Evolutionary conservation across 768 basidiomycete species (phyloP).

Genomic region (Naganishia friedmannii): DNA sequence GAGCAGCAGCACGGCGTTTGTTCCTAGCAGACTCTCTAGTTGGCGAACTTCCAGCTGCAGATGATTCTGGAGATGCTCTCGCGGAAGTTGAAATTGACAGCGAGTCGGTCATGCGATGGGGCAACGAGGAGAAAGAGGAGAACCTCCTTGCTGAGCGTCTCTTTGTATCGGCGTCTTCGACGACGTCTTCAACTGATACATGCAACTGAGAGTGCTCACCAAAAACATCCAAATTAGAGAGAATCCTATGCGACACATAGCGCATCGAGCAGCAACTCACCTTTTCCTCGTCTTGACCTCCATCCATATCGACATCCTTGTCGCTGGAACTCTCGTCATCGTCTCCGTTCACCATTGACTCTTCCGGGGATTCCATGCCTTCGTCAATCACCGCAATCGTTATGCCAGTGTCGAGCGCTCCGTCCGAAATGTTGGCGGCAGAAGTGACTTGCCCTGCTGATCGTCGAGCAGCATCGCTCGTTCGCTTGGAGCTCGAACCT

Average conservation of each 20-base stretch:
- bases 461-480: not conserved
- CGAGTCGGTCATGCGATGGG: slow-evolving; percentile 9
- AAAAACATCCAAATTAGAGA: no score
- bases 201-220: not conserved
- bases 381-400: not conserved
- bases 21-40: not conserved
- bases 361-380: not conserved
- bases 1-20: slow-evolving; percentile 11
- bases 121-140: not conserved
- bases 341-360: not conserved
- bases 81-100: not conserved
- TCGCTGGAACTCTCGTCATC: not conserved
- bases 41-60: not conserved
- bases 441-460: not conserved
- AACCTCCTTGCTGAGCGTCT: not conserved
- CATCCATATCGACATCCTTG: not conserved
- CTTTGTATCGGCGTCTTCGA: not conserved
- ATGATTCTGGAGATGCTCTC: not conserved
- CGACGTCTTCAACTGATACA: not conserved
- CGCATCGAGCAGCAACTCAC: not conserved
- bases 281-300: not conserved
- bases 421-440: not conserved
- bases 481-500: not conserved
- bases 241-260: no score
- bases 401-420: not conserved